Conservation (phyloP, 495 filamentous ascomycete species). For the Talaromyces borbonicus region DNA sequence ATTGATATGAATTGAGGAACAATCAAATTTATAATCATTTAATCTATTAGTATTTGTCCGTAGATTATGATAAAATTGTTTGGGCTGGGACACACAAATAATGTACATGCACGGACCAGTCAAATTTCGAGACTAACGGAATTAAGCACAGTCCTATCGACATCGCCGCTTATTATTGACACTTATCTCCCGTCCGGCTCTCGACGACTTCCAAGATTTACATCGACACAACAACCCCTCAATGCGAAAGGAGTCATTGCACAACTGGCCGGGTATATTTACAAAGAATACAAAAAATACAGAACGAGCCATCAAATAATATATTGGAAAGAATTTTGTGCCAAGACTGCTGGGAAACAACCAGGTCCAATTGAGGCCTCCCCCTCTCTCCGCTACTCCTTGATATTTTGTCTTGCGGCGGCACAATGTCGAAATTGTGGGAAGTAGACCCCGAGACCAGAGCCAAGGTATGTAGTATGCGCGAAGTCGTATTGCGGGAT, state of each 20-base stretch:
- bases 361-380: not conserved
- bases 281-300: no score
- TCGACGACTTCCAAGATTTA: no score
- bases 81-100: not conserved
- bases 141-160: no score
- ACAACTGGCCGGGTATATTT: no score
- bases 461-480: conserved; percentile 60
- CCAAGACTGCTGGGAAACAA: not conserved
- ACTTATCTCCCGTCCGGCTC: no score
- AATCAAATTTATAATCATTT: conserved; percentile 1
- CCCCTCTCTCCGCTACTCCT: not conserved
- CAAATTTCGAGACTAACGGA: not conserved
- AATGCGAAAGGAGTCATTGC: no score
- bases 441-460: conserved; percentile 95
- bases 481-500: not conserved
- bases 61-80: not conserved
- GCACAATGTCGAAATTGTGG: conserved; percentile 67
- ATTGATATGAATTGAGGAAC: conserved; percentile 1
- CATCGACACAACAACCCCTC: not conserved
- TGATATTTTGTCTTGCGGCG: no score
- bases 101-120: not conserved
- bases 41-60: not conserved
- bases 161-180: no score
- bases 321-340: not conserved
- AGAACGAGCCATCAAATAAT: not conserved